Percentiles rank a stretch among this genome's conserved stretches.
These are phyloP conservation scores for Dissophora ornata DNA, from an alignment of 192 early-diverging fungal species.

Conservation along the genomic window DNA sequence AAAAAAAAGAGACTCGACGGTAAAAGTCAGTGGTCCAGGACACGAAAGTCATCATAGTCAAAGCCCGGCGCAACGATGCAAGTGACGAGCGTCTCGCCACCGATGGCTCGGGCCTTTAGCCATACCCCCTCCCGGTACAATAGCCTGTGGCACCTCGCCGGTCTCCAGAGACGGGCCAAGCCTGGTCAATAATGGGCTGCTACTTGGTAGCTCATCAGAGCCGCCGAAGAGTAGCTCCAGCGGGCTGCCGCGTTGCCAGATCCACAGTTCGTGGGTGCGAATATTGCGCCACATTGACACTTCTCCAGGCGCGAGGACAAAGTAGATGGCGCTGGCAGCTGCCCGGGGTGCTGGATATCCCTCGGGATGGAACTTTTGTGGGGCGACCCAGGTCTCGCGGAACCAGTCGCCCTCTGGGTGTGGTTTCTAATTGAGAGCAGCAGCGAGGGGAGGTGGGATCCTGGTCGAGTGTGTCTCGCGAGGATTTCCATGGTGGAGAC, in stretches of 20 bases:
- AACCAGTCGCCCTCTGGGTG: slow-evolving; percentile 15
- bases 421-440: neutral
- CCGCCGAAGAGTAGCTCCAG: slow-evolving; percentile 1
- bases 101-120: neutral
- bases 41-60: neutral
- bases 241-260: slow-evolving; percentile 11
- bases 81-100: slow-evolving; percentile 9
- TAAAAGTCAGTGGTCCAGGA: neutral
- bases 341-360: slow-evolving; percentile 1
- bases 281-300: slow-evolving; percentile 13
- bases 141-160: slow-evolving; percentile 1
- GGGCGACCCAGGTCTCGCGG: slow-evolving; percentile 6
- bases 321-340: slow-evolving; percentile 16
- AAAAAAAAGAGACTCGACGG: too few relatives aligned
- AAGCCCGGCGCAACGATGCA: slow-evolving; percentile 9
- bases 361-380: slow-evolving; percentile 1
- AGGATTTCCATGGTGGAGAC: too few relatives aligned
- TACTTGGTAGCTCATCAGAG: neutral
- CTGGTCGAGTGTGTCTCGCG: neutral
- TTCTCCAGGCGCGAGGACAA: neutral
- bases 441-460: neutral
- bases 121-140: slow-evolving; percentile 17
- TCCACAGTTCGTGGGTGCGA: slow-evolving; percentile 5
- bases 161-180: slow-evolving; percentile 12
- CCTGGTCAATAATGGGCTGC: neutral